Base-by-base conservation (phyloP, 371 early-diverging fungal genomes). In the Coemansia sp. region DNA sequence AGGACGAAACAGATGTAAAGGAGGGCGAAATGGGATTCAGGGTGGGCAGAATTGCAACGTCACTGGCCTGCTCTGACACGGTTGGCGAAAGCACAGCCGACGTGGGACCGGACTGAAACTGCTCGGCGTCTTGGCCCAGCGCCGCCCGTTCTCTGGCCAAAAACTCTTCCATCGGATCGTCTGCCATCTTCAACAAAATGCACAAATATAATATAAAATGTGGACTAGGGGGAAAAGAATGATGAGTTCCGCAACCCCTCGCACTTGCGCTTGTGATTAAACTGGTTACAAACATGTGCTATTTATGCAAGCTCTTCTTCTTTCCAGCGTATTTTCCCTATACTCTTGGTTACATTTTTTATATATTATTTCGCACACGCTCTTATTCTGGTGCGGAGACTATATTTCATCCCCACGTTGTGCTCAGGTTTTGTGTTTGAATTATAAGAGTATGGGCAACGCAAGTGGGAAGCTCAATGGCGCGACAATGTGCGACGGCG, bases 101-200 rank as follows among this genome's bases (percentile, higher is more conserved):
- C 2, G 75, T 17, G 9, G 61, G 19, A 21, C 56, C 58, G 17
- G 61, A 61, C 23, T 81, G 80, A 58, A 92, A 86, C 39, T 87
- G 76, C 74, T 88, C 88, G 36, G 90, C 90, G 75, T 90, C 91
- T 46, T 87, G 87, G 51, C 94, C 94, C 48, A 95, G 85, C 26
- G 87, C 85, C 36, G 91, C 95, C 58, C 89, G 90, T 83, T 97
- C 97, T 61, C 93, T 88, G 15, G 95, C 94, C 58, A 97, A 87
- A 61, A 97, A 96, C 65, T 95, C 95, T 60, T 91, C 91, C 36
- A 89, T 90, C 49, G 93, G 92, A 75, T 95, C 95, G 67, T 71
- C 70, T 19, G 69, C 64, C 78, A 77, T 77, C 63, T 44, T 13
- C 21, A 6, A 28, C 28, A 7, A 44, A 57, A 53, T 41, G 17